phyloP scores from a whole-genome alignment of 179 eudicot species.

The Actinidia polygama region DNA sequence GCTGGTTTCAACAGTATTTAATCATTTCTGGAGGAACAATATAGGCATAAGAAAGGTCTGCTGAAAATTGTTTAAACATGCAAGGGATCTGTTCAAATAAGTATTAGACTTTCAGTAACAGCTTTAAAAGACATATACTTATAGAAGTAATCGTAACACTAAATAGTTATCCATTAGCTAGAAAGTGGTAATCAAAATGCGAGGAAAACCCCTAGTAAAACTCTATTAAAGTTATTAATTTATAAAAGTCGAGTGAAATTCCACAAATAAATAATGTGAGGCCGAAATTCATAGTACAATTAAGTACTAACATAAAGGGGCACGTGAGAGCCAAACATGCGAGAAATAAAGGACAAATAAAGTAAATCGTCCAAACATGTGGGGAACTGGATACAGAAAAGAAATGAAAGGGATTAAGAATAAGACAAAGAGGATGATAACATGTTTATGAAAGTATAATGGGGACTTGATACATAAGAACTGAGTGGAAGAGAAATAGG shows the following conservation, averaged over 20 bases:
- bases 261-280: not conserved
- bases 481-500: no score
- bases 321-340: not conserved
- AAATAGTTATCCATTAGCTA: not conserved
- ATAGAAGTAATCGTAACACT: not conserved
- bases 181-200: constrained; percentile 1
- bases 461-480: no score
- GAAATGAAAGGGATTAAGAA: no score
- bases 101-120: not conserved
- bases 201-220: not conserved
- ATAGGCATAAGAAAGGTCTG: not conserved
- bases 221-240: not conserved
- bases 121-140: no score
- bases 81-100: not conserved
- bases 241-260: not conserved
- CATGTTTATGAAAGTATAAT: no score
- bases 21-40: not conserved
- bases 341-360: no score
- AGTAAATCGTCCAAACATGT: no score
- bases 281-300: not conserved
- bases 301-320: not conserved
- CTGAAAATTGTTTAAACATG: not conserved
- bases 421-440: no score
- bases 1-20: not conserved
- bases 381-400: no score